phyloP scores from a whole-genome alignment of 2,329 filamentous ascomycete genomes.

The Neonectria magnoliae region DNA sequence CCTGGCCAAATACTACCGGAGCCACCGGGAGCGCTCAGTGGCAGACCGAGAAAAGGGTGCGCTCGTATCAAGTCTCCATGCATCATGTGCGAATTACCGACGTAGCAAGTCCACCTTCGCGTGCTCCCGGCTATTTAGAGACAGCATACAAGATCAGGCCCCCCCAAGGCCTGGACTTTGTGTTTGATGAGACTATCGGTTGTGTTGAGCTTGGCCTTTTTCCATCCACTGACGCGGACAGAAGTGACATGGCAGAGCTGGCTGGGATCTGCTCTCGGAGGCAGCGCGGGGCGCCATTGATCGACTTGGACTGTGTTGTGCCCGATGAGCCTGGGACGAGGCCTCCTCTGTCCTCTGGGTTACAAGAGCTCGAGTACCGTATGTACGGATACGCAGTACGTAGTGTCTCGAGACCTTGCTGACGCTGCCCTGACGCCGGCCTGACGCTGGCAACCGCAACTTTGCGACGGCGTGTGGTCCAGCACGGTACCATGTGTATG shows the following conservation, averaged over 20 bases:
- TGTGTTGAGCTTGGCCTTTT: constrained; percentile 21
- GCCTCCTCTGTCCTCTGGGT: background rate
- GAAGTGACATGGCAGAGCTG: constrained; percentile 11
- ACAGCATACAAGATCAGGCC: constrained; percentile 1
- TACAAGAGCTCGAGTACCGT: background rate
- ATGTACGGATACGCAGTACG: no score
- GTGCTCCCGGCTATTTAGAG: constrained; percentile 12
- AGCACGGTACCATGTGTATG: constrained; percentile 18
- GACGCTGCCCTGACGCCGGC: constrained; percentile 12
- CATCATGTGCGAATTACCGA: constrained; percentile 22
- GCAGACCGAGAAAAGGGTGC: background rate
- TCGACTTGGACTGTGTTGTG: background rate
- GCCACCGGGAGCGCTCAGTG: constrained; percentile 17
- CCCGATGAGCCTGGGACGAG: constrained; percentile 2
- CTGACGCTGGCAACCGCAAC: constrained; percentile 7
- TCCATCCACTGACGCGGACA: constrained; percentile 15
- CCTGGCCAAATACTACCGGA: constrained; percentile 7
- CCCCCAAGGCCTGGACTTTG: constrained; percentile 11
- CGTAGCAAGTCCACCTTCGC: constrained; percentile 17
- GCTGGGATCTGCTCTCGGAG: constrained; percentile 4
- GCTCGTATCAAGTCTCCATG: constrained; percentile 28
- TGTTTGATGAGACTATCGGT: constrained; percentile 15
- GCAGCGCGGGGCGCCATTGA: constrained; percentile 2
- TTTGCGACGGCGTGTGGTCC: constrained; percentile 10
- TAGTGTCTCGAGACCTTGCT: background rate